Evolutionary conservation across 2,329 filamentous ascomycete species (phyloP).

Genomic region (Neurospora crassa): DNA sequence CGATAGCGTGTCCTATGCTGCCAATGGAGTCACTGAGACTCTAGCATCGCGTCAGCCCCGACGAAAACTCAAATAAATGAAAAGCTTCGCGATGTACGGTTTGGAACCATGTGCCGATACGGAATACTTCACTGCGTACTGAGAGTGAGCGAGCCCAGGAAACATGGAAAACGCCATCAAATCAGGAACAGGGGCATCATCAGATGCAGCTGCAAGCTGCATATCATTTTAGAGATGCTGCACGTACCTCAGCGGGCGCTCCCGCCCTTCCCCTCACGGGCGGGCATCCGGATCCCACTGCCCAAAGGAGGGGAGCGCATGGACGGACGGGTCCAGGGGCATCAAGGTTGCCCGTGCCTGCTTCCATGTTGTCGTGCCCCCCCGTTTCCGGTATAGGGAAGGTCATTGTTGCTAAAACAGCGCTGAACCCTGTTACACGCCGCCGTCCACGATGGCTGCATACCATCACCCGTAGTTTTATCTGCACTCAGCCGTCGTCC

Average conservation of each 20-base stretch:
- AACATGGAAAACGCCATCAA: background rate
- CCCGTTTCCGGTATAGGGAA: background rate
- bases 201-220: background rate
- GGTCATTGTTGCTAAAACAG: background rate
- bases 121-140: background rate
- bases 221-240: constrained; percentile 1
- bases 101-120: background rate
- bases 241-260: background rate
- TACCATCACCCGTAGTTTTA: background rate
- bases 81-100: background rate
- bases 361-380: background rate
- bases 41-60: background rate
- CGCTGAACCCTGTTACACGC: background rate
- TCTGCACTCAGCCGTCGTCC: background rate
- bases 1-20: background rate
- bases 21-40: background rate
- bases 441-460: background rate
- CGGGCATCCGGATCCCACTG: background rate
- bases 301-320: background rate
- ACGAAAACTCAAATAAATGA: background rate
- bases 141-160: background rate
- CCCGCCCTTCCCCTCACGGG: background rate
- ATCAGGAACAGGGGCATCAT: background rate
- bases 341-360: background rate
- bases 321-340: too few relatives aligned